phyloP scores from a whole-genome alignment of 78 protist genomes.

The Guillardia theta region DNA sequence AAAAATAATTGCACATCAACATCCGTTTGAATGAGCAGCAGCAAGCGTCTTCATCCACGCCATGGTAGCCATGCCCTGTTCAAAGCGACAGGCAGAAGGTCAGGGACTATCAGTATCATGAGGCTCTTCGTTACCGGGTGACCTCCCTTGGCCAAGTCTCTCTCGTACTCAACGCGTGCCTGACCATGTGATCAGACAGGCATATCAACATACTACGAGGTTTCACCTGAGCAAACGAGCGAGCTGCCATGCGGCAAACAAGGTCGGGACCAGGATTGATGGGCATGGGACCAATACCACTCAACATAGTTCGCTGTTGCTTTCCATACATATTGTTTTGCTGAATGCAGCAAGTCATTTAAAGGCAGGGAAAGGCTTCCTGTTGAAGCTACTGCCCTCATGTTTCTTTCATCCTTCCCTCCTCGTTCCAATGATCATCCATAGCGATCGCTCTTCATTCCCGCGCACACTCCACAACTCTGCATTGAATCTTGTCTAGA shows the following conservation, averaged over 20 bases:
- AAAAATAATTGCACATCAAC: too few relatives aligned
- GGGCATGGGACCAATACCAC: conserved; percentile 10
- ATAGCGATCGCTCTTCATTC: too few relatives aligned
- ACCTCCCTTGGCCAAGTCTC: neutral
- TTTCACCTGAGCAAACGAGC: neutral
- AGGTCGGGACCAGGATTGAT: conserved; percentile 29
- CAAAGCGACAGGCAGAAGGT: neutral
- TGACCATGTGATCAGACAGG: neutral
- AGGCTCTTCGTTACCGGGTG: neutral
- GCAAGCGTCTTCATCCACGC: conserved; percentile 21
- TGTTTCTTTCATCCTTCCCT: too few relatives aligned
- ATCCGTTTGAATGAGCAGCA: neutral
- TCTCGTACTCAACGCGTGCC: conserved; percentile 13
- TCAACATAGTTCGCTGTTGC: neutral
- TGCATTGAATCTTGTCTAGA: too few relatives aligned
- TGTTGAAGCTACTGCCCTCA: too few relatives aligned
- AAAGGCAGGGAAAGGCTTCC: too few relatives aligned
- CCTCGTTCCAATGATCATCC: too few relatives aligned
- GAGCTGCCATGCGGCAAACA: conserved; percentile 1
- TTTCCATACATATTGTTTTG: neutral
- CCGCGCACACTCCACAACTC: too few relatives aligned
- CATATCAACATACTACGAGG: neutral
- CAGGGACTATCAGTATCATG: neutral
- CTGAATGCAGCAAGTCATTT: neutral
- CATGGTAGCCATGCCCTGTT: neutral